A percentile compares a stretch with the other conserved stretches of the same genome.
phyloP scores from a whole-genome alignment of 1,139 yeast species.

The Yamadazyma epiphylla region DNA sequence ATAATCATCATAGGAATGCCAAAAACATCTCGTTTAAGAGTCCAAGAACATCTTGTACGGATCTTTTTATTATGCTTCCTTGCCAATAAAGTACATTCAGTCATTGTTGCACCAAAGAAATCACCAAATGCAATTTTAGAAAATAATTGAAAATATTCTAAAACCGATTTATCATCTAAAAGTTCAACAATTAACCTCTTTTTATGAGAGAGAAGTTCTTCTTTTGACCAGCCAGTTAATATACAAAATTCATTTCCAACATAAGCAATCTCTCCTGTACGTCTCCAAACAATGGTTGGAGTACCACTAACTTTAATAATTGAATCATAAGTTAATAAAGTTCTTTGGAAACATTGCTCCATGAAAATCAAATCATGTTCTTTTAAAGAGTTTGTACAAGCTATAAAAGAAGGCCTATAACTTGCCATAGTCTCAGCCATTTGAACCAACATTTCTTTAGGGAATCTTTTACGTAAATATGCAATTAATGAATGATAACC shows the following conservation, averaged over 20 bases:
- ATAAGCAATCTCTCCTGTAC: conserved; percentile 93
- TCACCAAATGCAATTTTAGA: conserved; percentile 89
- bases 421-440: conserved; percentile 89
- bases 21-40: conserved; percentile 64
- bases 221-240: conserved; percentile 84
- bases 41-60: conserved; percentile 83
- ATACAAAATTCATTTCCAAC: conserved; percentile 91
- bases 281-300: conserved; percentile 92
- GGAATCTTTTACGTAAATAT: conserved; percentile 69
- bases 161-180: conserved; percentile 81
- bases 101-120: conserved; percentile 85
- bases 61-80: conserved; percentile 48
- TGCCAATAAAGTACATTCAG: conserved; percentile 72
- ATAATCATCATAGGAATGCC: conserved; percentile 86
- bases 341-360: conserved; percentile 95
- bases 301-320: conserved; percentile 84
- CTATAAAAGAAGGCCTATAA: conserved; percentile 88
- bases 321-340: conserved; percentile 82
- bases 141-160: conserved; percentile 84
- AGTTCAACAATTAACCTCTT: conserved; percentile 81
- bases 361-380: conserved; percentile 90
- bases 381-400: conserved; percentile 82
- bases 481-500: conserved; percentile 82
- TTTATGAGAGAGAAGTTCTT: conserved; percentile 48
- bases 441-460: conserved; percentile 64